phyloP scores from a whole-genome alignment of 768 basidiomycete species.

The Phylloporus arenicola region DNA sequence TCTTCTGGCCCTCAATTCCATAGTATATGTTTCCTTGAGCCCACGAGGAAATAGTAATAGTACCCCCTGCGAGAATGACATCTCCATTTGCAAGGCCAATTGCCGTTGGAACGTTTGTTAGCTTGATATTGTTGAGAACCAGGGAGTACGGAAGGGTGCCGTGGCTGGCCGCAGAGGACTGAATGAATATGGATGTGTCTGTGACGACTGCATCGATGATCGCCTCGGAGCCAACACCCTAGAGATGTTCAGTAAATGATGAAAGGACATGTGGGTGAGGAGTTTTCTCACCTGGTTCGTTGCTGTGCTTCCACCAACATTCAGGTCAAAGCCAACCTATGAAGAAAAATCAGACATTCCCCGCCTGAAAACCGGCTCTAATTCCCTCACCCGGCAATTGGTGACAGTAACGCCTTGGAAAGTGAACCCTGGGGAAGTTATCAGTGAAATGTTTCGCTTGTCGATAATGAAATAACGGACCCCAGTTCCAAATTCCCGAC shows the following conservation, averaged over 20 bases:
- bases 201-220: conserved; percentile 43
- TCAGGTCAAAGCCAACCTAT: conserved; percentile 42
- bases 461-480: conserved; percentile 15
- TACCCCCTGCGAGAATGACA: conserved; percentile 34
- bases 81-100: conserved; percentile 29
- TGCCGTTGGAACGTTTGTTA: conserved; percentile 31
- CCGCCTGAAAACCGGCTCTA: neutral
- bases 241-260: neutral
- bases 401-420: conserved; percentile 48
- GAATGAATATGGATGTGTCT: conserved; percentile 43
- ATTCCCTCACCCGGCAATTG: conserved; percentile 26
- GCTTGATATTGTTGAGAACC: conserved; percentile 32
- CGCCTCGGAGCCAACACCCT: conserved; percentile 40
- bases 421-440: conserved; percentile 37
- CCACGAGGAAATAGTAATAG: conserved; percentile 47
- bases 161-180: conserved; percentile 30
- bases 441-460: neutral
- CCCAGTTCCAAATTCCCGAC: conserved; percentile 39
- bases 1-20: conserved; percentile 41
- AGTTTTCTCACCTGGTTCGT: conserved; percentile 27
- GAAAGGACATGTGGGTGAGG: neutral
- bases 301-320: conserved; percentile 33
- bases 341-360: neutral
- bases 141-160: conserved; percentile 30
- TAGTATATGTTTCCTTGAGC: conserved; percentile 67